Conservation (phyloP, 2,329 filamentous ascomycete genomes). For the Penicillium olsonii region DNA sequence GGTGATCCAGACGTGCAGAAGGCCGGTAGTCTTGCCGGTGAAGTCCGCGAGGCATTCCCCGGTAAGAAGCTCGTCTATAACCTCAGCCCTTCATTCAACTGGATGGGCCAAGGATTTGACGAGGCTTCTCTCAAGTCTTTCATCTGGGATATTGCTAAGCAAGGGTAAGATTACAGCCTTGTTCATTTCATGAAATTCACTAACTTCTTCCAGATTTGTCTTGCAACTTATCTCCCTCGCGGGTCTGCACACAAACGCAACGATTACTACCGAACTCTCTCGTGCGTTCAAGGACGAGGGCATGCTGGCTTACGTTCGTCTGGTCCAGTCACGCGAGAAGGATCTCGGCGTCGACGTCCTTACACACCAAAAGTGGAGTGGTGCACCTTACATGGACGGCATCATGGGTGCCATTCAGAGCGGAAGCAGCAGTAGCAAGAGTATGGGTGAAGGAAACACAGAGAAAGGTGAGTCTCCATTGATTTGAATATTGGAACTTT, state of each 20-base stretch:
- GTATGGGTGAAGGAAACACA: conserved; percentile 94
- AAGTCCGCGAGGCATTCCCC: conserved; percentile 70
- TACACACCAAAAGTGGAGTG: conserved; percentile 83
- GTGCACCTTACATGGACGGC: conserved; percentile 77
- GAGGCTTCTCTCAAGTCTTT: conserved; percentile 82
- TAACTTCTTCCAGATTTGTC: conserved; percentile 51
- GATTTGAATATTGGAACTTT: too few relatives aligned
- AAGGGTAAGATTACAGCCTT: conserved; percentile 62
- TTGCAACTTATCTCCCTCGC: conserved; percentile 66
- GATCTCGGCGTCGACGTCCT: conserved; percentile 88
- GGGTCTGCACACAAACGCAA: conserved; percentile 64
- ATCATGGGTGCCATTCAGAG: conserved; percentile 89
- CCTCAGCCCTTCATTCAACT: conserved; percentile 95
- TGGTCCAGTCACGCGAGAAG: conserved; percentile 88
- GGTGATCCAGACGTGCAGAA: conserved; percentile 82
- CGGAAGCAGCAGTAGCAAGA: conserved; percentile 83
- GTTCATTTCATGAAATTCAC: not conserved
- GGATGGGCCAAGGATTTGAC: conserved; percentile 92
- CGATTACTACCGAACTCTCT: conserved; percentile 72
- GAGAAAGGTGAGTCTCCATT: conserved; percentile 54
- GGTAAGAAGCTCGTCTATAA: conserved; percentile 96
- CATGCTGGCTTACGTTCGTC: conserved; percentile 96
- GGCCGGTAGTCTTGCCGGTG: conserved; percentile 70
- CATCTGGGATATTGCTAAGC: conserved; percentile 91
- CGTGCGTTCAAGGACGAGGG: conserved; percentile 83